Base-by-base conservation (phyloP, 2,329 filamentous ascomycete genomes). In the Metarhizium humberi region DNA sequence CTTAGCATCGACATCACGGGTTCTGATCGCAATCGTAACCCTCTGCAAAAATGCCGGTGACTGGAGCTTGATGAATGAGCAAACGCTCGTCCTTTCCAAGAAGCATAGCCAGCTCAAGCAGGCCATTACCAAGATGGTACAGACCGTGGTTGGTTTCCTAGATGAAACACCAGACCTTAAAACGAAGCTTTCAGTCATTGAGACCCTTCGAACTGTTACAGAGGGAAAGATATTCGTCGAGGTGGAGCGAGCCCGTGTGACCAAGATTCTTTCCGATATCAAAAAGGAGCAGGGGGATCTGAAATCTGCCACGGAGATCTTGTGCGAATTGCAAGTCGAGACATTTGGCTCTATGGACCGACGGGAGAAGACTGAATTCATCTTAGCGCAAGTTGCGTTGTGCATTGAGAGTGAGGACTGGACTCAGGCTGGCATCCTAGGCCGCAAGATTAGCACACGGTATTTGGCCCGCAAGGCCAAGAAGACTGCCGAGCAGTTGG, bases 141-240 rank as follows among this genome's bases (percentile, higher is more conserved):
- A 99, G 78, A 87, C 86, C 50, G 91, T 96, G 59, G 96, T 99
- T 86, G 80, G 78, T 57, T 96, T 97, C 73, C 75, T 99, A 66
- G 88, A 95, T 67, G 84, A 88, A 50, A 91, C 91, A 25, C 91
- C 94, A 38, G 87, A 84, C 66, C 68, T 90, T 58, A 91, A 96
- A 63, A 91, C 85, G 40, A 99, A 97, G 77, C 78, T 99, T 56
- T 87, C 89, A 25, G 85, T 96, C 57, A 99, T 99, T 66, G 92
- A 99, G 74, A 95, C 92, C 1, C 74, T 99, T 66, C 85, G 94
- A 64, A 97, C 92, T 46, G 92, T 99, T 51, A 99, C 94, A 8
- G 94, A 99, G 74, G 94, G 94, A 75, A 99, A 99, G 87, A 99
- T 99, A 71, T 99, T 99, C 67, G 92, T 99, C 65, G 94, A 99